These are phyloP conservation scores for Tetraselmis striata DNA, from an alignment of 139 green algal species.

Conservation along the genomic window DNA sequence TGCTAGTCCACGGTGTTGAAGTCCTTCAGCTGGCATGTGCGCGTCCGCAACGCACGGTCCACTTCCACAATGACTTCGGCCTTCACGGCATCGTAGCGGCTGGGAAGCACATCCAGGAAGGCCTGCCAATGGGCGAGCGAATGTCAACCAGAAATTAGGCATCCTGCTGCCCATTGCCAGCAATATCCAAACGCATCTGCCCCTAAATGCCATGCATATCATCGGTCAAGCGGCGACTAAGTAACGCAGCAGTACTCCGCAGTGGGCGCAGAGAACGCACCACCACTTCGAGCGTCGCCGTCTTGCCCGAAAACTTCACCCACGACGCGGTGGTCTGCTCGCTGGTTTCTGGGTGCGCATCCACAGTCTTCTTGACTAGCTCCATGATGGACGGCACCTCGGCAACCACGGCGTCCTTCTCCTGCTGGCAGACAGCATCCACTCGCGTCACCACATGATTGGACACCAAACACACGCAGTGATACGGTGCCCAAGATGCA, in stretches of 20 bases:
- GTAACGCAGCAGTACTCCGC: too few relatives aligned
- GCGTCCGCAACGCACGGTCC: neutral
- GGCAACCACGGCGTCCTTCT: neutral
- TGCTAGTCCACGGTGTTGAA: neutral
- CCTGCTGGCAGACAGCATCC: neutral
- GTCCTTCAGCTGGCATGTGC: neutral
- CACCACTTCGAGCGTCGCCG: neutral
- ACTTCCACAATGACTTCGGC: neutral
- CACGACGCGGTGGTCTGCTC: neutral
- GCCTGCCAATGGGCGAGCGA: too few relatives aligned
- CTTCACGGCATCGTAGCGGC: neutral
- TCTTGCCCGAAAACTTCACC: neutral
- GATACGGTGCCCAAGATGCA: too few relatives aligned
- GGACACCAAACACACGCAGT: neutral
- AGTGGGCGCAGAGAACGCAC: neutral
- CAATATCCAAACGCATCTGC: too few relatives aligned
- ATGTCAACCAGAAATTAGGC: neutral
- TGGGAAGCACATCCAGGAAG: neutral
- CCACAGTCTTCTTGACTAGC: neutral
- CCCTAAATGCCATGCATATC: neutral
- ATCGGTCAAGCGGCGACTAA: too few relatives aligned
- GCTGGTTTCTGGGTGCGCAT: neutral
- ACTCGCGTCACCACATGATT: neutral
- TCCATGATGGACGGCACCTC: neutral
- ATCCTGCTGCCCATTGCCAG: too few relatives aligned